These are phyloP conservation scores for Fusarium musae DNA, from an alignment of 2,329 filamentous ascomycete species.

Conservation along the genomic window DNA sequence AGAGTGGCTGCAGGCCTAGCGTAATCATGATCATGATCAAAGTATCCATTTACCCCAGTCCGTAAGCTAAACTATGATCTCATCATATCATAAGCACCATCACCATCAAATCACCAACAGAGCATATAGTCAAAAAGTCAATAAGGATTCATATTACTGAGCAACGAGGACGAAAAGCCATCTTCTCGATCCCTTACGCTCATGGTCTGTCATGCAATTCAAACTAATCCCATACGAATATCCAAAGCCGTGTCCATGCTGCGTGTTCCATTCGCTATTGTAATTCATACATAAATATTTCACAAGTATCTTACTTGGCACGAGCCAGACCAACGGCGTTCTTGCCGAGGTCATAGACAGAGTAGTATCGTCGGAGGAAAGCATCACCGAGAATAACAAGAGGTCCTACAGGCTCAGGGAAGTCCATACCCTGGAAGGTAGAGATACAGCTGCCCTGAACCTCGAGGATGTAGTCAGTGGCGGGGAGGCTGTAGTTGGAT, in stretches of 20 bases:
- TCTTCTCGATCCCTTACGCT: slow-evolving; percentile 10
- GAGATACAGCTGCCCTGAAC: slow-evolving; percentile 96
- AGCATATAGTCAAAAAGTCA: slow-evolving; percentile 6
- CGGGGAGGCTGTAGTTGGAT: slow-evolving; percentile 89
- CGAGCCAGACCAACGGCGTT: slow-evolving; percentile 88
- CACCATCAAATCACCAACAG: neutral
- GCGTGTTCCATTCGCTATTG: slow-evolving; percentile 33
- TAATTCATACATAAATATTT: slow-evolving; percentile 28
- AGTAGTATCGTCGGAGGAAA: slow-evolving; percentile 89
- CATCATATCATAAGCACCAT: neutral
- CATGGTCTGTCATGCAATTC: slow-evolving; percentile 26
- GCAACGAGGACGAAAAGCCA: slow-evolving; percentile 26
- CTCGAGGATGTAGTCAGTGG: slow-evolving; percentile 96
- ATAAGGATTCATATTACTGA: slow-evolving; percentile 41
- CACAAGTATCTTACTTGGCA: slow-evolving; percentile 66
- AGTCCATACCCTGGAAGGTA: slow-evolving; percentile 96
- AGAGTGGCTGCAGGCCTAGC: slow-evolving; percentile 32
- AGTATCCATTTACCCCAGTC: neutral
- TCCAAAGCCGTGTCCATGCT: slow-evolving; percentile 34
- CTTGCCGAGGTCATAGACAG: slow-evolving; percentile 94
- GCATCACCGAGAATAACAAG: slow-evolving; percentile 94
- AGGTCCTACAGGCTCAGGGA: slow-evolving; percentile 87
- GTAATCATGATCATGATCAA: slow-evolving; percentile 20
- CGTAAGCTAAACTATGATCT: slow-evolving; percentile 3
- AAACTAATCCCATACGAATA: slow-evolving; percentile 33